A percentile compares a stretch with the other conserved stretches of the same genome.
phyloP scores from a whole-genome alignment of 169 alveolate genomes.

The Eimeria praecox region DNA sequence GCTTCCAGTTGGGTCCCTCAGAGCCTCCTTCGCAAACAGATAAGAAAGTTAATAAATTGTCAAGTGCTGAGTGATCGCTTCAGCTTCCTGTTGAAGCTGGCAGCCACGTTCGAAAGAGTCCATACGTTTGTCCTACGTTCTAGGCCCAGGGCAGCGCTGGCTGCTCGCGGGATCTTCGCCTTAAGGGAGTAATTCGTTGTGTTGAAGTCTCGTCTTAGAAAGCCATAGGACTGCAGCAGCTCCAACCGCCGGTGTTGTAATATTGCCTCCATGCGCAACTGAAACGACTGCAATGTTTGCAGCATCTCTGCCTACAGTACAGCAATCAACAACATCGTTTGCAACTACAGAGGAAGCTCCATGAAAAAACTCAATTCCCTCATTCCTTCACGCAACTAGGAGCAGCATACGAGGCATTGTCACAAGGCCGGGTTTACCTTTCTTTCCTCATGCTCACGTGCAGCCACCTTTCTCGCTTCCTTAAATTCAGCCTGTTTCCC shows the following conservation, averaged over 20 bases:
- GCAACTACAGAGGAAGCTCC: neutral
- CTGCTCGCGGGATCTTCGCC: slow-evolving; percentile 66
- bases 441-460: slow-evolving; percentile 16
- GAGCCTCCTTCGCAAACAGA: slow-evolving; percentile 53
- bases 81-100: neutral
- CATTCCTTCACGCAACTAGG: neutral
- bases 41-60: neutral
- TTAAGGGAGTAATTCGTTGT: slow-evolving; percentile 55
- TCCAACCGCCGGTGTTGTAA: slow-evolving; percentile 69
- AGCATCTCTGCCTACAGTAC: slow-evolving; percentile 33
- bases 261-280: slow-evolving; percentile 56
- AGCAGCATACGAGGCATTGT: neutral
- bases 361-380: no score
- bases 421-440: neutral
- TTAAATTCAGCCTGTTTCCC: slow-evolving; percentile 27
- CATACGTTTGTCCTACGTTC: slow-evolving; percentile 1
- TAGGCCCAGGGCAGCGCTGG: slow-evolving; percentile 55
- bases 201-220: slow-evolving; percentile 44
- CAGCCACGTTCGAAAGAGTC: neutral
- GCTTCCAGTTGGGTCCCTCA: slow-evolving; percentile 69
- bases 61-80: neutral
- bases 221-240: slow-evolving; percentile 53
- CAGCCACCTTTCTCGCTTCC: slow-evolving; percentile 29
- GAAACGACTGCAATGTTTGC: slow-evolving; percentile 25
- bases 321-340: neutral